These are phyloP conservation scores for Podospora tetraspora DNA, from an alignment of 495 filamentous ascomycete genomes.

Conservation along the genomic window DNA sequence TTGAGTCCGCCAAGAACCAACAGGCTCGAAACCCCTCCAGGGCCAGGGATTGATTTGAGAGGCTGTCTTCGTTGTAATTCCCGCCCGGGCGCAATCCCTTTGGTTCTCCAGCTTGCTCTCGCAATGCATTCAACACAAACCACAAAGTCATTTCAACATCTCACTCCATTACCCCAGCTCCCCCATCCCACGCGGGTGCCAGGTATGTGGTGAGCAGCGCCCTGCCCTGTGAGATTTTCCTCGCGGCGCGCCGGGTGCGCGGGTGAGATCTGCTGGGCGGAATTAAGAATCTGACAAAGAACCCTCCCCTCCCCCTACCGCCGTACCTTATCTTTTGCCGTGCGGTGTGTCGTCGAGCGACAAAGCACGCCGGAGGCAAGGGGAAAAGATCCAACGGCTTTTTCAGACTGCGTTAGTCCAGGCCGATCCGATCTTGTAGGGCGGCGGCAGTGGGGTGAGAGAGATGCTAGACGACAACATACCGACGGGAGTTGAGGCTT, in stretches of 20 bases:
- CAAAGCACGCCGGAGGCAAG: background rate
- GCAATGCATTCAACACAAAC: background rate
- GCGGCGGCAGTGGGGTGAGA: background rate
- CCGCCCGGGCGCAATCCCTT: background rate
- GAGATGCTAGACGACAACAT: too few relatives aligned
- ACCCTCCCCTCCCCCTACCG: background rate
- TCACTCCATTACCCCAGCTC: background rate
- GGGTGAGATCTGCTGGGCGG: background rate
- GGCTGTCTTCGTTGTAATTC: background rate
- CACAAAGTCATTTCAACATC: background rate
- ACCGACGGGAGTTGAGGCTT: too few relatives aligned
- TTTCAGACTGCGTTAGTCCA: background rate
- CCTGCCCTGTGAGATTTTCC: background rate
- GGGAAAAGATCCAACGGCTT: background rate
- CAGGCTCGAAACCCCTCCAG: background rate
- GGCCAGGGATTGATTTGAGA: background rate
- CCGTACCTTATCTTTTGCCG: background rate
- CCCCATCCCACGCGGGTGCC: background rate
- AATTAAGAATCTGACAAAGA: conserved; percentile 23
- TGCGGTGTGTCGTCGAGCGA: background rate
- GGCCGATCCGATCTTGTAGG: background rate
- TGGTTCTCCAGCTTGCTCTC: background rate
- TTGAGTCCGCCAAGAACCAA: background rate
- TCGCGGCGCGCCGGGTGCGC: too few relatives aligned
- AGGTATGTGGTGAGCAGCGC: background rate